phyloP scores from a whole-genome alignment of 2,329 filamentous ascomycete genomes.

The Elsinoe australis region DNA sequence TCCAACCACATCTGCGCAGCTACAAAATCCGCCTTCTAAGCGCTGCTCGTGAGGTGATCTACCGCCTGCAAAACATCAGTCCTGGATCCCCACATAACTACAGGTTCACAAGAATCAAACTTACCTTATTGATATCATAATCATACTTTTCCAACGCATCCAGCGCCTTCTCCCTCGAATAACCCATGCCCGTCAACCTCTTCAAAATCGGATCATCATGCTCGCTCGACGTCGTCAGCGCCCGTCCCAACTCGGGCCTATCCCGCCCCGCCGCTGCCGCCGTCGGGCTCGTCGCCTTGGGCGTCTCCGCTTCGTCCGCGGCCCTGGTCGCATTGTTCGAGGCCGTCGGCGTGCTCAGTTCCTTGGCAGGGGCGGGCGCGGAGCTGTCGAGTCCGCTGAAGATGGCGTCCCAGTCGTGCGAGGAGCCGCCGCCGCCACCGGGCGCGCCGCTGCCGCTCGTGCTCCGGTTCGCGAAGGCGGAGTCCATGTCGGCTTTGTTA shows the following conservation, averaged over 20 bases:
- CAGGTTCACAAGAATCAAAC: conserved; percentile 28
- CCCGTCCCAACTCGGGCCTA: conserved; percentile 52
- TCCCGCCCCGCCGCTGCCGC: not conserved
- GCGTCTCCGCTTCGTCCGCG: conserved; percentile 18
- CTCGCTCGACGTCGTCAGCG: conserved; percentile 63
- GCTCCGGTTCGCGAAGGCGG: conserved; percentile 23
- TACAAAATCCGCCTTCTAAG: conserved; percentile 14
- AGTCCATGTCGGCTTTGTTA: conserved; percentile 18
- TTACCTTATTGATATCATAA: conserved; percentile 90
- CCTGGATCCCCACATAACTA: not conserved
- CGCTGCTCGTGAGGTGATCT: conserved; percentile 18
- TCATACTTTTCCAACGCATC: conserved; percentile 86
- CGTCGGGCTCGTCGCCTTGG: conserved; percentile 16
- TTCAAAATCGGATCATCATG: conserved; percentile 90
- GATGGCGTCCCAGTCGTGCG: conserved; percentile 95
- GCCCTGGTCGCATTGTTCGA: not conserved
- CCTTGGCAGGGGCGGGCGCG: conserved; percentile 19
- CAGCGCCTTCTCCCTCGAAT: conserved; percentile 63
- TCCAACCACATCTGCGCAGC: conserved; percentile 7
- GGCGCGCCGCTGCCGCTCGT: conserved; percentile 18
- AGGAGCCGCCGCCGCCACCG: conserved; percentile 33
- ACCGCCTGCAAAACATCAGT: conserved; percentile 19
- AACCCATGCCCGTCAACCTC: conserved; percentile 84
- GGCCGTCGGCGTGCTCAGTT: conserved; percentile 22
- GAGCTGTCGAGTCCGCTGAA: conserved; percentile 70